Base-by-base conservation (phyloP, 306 rosid species). In the Vigna angularis region DNA sequence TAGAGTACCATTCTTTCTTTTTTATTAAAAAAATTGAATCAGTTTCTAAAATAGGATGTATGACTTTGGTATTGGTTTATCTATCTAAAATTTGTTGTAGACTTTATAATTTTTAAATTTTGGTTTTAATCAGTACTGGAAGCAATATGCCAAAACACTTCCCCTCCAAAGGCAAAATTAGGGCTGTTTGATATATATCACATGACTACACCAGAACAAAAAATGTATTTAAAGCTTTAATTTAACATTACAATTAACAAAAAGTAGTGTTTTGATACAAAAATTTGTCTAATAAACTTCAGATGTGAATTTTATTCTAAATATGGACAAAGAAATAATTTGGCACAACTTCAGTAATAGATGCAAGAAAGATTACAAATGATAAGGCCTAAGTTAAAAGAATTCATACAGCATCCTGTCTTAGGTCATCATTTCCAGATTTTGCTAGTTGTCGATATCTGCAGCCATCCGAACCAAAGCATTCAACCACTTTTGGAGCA, bases 401-500 rank as follows among this genome's bases (percentile, higher is more conserved):
- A 70, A 66, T 64, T 83, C 86, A 26, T 89, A 94, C 98, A 80
- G 98, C 98, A 81, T 94, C 98, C 74, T 94, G 98, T 86, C 98
- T 84, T 61, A 94, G 87, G 82, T 94, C 97, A 64, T 94, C 98
- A 75, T 94, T 92, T 86, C 98, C 98, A 77, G 98, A 94, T 86
- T 94, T 94, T 80, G 98, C 98, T 22, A 94, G 96, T 81, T 94
- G 98, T 45, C 92, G 89, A 77, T 92, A 94, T 76, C 73, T 82
- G 72, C 48, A 63, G 56, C 98, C 98, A 83, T 94, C 97, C 83
- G 98, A 94, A 89, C 96, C 98, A 73, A 85, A 76, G 90, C 98
- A 92, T 73, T 90, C 96, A 17, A 94, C 90, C 82, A 94, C 98
- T 85, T 94, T 94, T 38, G 98, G 98, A 83, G 98, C 97, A 80